Conservation (phyloP, 805 yeast species). For the Starmerella khaoyaiensis region DNA sequence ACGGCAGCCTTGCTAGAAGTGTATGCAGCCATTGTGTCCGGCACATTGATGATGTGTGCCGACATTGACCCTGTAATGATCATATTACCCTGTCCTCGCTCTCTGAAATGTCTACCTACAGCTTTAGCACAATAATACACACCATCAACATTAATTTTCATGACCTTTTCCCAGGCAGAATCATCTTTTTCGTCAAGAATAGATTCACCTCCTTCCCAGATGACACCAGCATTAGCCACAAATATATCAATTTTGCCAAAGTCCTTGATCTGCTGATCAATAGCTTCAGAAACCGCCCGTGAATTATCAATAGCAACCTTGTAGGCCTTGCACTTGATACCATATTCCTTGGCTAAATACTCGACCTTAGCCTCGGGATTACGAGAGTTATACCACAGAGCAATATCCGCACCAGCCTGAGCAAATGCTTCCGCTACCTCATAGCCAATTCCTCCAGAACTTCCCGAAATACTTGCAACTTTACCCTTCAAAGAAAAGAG, state of each 20-base stretch:
- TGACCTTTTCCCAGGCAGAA: conserved; percentile 56
- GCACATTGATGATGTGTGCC: conserved; percentile 74
- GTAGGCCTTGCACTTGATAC: conserved; percentile 51
- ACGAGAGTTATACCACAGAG: conserved; percentile 50
- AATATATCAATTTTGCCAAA: conserved; percentile 73
- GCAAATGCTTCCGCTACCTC: conserved; percentile 75
- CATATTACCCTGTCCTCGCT: conserved; percentile 66
- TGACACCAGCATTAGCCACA: conserved; percentile 84
- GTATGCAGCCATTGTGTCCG: conserved; percentile 76
- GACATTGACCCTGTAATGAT: conserved; percentile 84
- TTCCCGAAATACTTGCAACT: conserved; percentile 73
- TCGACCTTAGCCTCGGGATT: conserved; percentile 51
- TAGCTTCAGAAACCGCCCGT: conserved; percentile 38
- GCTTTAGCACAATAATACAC: conserved; percentile 69
- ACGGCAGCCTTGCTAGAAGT: conserved; percentile 80
- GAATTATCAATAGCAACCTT: conserved; percentile 43
- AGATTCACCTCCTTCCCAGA: conserved; percentile 61
- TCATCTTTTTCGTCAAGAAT: conserved; percentile 38
- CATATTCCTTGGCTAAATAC: conserved; percentile 41
- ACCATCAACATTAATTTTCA: conserved; percentile 66
- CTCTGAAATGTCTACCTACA: conserved; percentile 60
- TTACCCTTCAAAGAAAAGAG: conserved; percentile 40
- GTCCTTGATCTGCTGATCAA: conserved; percentile 43
- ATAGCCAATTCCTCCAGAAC: conserved; percentile 73
- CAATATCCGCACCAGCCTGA: conserved; percentile 80